These are phyloP conservation scores for Lasiosphaeria miniovina DNA, from an alignment of 495 filamentous ascomycete species.

Conservation along the genomic window DNA sequence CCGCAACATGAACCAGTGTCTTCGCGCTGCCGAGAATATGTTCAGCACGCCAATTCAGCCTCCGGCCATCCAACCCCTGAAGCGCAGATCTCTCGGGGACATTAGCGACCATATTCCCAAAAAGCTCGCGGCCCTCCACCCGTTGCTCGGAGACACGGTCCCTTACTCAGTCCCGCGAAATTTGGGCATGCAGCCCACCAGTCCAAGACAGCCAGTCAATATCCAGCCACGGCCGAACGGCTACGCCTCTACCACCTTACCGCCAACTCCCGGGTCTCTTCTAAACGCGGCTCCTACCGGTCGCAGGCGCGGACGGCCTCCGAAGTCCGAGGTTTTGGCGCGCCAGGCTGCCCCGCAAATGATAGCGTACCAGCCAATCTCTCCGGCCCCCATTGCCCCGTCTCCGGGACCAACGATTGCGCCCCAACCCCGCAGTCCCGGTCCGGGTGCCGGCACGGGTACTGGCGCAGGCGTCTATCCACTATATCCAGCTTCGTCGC, in stretches of 20 bases:
- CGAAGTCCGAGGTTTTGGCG: constrained; percentile 19
- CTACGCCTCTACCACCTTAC: constrained; percentile 25
- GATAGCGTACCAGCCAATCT: constrained; percentile 35
- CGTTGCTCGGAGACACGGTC: constrained; percentile 22
- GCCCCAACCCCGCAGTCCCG: constrained; percentile 26
- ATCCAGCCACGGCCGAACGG: constrained; percentile 41
- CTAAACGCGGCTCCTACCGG: constrained; percentile 21
- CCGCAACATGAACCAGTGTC: constrained; percentile 48
- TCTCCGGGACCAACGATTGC: constrained; percentile 14
- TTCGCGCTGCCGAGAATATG: constrained; percentile 43
- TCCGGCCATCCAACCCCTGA: constrained; percentile 36
- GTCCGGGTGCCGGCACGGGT: neutral
- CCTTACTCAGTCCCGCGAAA: constrained; percentile 18
- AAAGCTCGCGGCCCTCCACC: constrained; percentile 33
- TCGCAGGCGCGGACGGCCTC: constrained; percentile 31
- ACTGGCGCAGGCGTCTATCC: neutral
- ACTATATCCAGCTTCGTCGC: constrained; percentile 8
- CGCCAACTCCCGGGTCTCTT: constrained; percentile 22
- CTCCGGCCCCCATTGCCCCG: constrained; percentile 36
- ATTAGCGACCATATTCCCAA: constrained; percentile 40
- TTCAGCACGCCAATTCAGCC: constrained; percentile 36
- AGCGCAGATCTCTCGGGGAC: constrained; percentile 45
- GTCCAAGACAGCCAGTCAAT: constrained; percentile 15
- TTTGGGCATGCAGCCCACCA: constrained; percentile 22
- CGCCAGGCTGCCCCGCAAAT: constrained; percentile 27